A percentile compares a stretch with the other conserved stretches of the same genome.
phyloP scores from a whole-genome alignment of 805 yeast genomes.

The Pichia gijzeniarum region DNA sequence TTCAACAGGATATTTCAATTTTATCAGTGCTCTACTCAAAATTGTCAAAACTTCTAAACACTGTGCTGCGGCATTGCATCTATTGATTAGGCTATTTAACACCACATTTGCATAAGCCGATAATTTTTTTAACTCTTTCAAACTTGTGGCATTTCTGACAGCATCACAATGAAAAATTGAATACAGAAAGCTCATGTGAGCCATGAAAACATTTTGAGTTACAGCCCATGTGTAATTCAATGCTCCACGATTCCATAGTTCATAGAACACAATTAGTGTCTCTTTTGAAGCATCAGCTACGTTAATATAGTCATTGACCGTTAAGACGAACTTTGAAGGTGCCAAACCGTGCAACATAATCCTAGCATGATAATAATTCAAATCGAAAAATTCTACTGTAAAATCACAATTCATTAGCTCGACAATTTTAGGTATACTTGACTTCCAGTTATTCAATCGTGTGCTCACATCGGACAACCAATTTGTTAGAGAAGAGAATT shows the following conservation, averaged over 20 bases:
- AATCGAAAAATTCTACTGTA: conserved; percentile 58
- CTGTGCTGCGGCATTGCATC: conserved; percentile 71
- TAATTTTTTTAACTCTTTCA: conserved; percentile 45
- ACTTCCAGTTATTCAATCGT: conserved; percentile 59
- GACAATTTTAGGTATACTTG: conserved; percentile 47
- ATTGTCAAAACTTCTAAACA: conserved; percentile 70
- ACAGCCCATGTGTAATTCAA: conserved; percentile 92
- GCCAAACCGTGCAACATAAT: conserved; percentile 70
- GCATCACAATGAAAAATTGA: conserved; percentile 65
- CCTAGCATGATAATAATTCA: conserved; percentile 73
- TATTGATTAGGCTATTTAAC: conserved; percentile 52
- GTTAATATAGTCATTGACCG: conserved; percentile 45
- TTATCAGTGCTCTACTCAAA: conserved; percentile 62
- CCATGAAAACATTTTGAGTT: conserved; percentile 81
- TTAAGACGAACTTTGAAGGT: conserved; percentile 56
- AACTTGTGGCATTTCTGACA: conserved; percentile 38
- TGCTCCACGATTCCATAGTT: conserved; percentile 47
- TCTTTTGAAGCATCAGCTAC: conserved; percentile 62
- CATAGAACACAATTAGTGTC: conserved; percentile 56
- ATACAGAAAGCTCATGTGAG: conserved; percentile 79
- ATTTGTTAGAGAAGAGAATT: conserved; percentile 42
- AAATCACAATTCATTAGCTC: conserved; percentile 68
- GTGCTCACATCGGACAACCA: conserved; percentile 56
- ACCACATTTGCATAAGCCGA: conserved; percentile 48
- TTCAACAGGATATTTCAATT: conserved; percentile 38